A percentile compares a stretch with the other conserved stretches of the same genome.
Evolutionary conservation across 139 green algal species (phyloP).

Genomic region (Volvox africanus): DNA sequence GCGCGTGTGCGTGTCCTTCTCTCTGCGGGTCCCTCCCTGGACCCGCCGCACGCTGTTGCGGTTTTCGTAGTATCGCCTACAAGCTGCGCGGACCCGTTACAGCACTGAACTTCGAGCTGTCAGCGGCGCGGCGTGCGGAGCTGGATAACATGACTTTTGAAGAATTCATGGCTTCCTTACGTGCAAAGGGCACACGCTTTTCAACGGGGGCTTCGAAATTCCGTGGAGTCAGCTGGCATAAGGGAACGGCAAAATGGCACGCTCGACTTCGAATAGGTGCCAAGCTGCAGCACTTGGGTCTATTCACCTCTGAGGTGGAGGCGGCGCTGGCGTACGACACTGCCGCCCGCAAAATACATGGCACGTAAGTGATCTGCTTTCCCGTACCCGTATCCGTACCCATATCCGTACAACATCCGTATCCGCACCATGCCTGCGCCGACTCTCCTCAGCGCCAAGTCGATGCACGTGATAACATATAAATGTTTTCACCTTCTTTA

Average conservation of each 20-base stretch:
- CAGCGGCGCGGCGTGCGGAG: background rate
- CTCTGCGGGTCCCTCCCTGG: background rate
- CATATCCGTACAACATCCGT: background rate
- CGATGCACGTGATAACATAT: too few species aligned
- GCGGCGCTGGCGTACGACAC: slow-evolving; percentile 39
- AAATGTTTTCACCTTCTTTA: too few species aligned
- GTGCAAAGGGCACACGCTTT: background rate
- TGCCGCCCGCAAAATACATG: slow-evolving; percentile 19
- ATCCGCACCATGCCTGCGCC: background rate
- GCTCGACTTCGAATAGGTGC: background rate
- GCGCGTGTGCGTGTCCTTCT: background rate
- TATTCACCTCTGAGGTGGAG: background rate
- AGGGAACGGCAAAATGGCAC: background rate
- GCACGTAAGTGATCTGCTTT: background rate
- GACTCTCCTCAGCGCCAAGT: too few species aligned
- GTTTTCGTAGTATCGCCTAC: slow-evolving; percentile 17
- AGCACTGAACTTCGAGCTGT: slow-evolving; percentile 30
- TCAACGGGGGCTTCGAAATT: background rate
- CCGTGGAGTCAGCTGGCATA: slow-evolving; percentile 28
- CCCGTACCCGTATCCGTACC: background rate
- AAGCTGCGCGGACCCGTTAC: background rate
- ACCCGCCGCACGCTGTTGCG: background rate
- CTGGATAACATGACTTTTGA: slow-evolving; percentile 18
- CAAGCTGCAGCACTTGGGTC: background rate
- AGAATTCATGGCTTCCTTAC: slow-evolving; percentile 20